These are phyloP conservation scores for Phoenix roebelenii DNA, from an alignment of 176 grass and related monocot species.

Conservation along the genomic window DNA sequence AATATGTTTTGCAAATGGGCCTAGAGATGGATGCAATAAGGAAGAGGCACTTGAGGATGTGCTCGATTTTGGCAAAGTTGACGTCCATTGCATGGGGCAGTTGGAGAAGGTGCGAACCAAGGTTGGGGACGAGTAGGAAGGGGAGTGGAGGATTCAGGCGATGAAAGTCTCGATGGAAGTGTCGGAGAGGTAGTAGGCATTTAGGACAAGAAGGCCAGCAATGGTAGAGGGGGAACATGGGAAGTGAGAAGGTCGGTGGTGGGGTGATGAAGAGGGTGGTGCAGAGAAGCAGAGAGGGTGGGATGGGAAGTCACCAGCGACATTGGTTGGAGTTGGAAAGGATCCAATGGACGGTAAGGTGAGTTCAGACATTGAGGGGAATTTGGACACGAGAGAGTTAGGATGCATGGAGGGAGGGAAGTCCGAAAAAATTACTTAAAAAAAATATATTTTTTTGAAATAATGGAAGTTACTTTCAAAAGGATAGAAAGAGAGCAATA, in stretches of 20 bases:
- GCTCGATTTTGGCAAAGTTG: constrained; percentile 78
- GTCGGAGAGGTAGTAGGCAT: constrained; percentile 47
- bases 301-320: constrained; percentile 50
- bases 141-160: constrained; percentile 49
- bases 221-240: constrained; percentile 43
- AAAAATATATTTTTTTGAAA: no score
- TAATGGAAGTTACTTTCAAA: no score
- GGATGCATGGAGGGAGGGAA: no score
- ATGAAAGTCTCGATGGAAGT: constrained; percentile 73
- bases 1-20: constrained; percentile 28
- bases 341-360: no score
- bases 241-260: constrained; percentile 78
- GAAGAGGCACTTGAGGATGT: constrained; percentile 75
- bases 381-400: no score
- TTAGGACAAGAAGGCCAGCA: constrained; percentile 45
- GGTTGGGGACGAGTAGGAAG: constrained; percentile 21
- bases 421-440: no score
- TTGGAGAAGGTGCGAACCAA: constrained; percentile 68
- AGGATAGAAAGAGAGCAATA: no score
- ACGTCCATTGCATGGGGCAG: constrained; percentile 62
- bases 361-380: no score
- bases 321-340: constrained; percentile 21
- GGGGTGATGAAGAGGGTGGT: constrained; percentile 60
- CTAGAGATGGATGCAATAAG: constrained; percentile 81
- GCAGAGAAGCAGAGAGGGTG: constrained; percentile 58